Percentiles rank a stretch among this genome's conserved stretches.
Conservation (phyloP, 2,329 filamentous ascomycete genomes). For the Coniochaeta sp. region DNA sequence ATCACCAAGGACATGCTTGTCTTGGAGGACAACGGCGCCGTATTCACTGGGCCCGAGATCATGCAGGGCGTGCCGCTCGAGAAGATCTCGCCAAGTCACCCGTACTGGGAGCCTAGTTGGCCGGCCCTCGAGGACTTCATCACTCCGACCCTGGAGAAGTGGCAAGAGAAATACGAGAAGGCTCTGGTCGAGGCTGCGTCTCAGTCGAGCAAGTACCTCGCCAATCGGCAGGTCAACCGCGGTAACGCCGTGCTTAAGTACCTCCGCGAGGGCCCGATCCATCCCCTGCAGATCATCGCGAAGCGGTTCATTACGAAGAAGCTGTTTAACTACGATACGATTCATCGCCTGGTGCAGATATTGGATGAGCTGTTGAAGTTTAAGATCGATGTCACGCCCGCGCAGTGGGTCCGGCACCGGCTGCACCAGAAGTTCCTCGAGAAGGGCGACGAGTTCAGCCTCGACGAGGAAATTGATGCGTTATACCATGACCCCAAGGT, state of each 20-base stretch:
- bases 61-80: constrained; percentile 44
- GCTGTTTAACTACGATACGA: constrained; percentile 45
- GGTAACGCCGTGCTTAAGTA: constrained; percentile 46
- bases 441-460: constrained; percentile 39
- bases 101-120: constrained; percentile 51
- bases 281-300: constrained; percentile 47
- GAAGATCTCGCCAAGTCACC: constrained; percentile 40
- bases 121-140: constrained; percentile 34
- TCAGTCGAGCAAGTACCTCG: constrained; percentile 41
- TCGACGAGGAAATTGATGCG: constrained; percentile 42
- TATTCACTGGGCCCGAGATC: constrained; percentile 43
- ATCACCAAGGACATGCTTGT: constrained; percentile 38
- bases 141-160: constrained; percentile 34
- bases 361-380: constrained; percentile 47
- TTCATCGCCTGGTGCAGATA: constrained; percentile 47
- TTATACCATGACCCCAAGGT: constrained; percentile 51
- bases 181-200: constrained; percentile 23
- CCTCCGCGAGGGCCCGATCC: constrained; percentile 39
- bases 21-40: constrained; percentile 38
- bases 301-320: constrained; percentile 41
- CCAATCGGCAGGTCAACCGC: constrained; percentile 48
- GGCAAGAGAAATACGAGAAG: constrained; percentile 37
- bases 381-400: constrained; percentile 40
- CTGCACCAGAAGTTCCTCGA: constrained; percentile 39
- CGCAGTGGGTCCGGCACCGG: constrained; percentile 51